Evolutionary conservation across 2,329 filamentous ascomycete species (phyloP).

Genomic region (Apiospora rasikravindrae): DNA sequence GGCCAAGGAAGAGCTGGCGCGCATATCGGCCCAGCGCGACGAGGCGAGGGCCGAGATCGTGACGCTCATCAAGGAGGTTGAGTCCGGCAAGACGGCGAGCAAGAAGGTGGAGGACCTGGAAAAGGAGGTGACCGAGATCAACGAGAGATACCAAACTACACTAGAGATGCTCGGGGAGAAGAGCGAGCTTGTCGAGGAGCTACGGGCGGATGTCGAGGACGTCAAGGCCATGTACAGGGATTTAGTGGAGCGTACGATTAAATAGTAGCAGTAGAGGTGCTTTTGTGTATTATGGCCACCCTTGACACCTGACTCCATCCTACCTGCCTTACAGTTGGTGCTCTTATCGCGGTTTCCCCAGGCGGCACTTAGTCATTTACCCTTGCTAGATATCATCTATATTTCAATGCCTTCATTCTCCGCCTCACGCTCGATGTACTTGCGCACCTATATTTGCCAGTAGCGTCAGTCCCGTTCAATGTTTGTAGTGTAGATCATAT

Average conservation of each 20-base stretch:
- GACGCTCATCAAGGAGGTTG: slow-evolving; percentile 82
- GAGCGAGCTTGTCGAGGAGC: slow-evolving; percentile 91
- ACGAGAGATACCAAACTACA: slow-evolving; percentile 84
- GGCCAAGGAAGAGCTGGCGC: slow-evolving; percentile 81
- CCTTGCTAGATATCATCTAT: slow-evolving; percentile 27
- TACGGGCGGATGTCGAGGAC: slow-evolving; percentile 86
- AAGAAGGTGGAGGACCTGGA: slow-evolving; percentile 69
- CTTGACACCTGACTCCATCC: neutral
- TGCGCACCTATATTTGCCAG: slow-evolving; percentile 63
- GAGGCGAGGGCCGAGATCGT: slow-evolving; percentile 94
- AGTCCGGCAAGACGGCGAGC: slow-evolving; percentile 68
- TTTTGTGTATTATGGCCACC: neutral
- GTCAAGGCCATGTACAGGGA: slow-evolving; percentile 97
- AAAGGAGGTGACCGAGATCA: slow-evolving; percentile 69
- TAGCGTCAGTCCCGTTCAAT: neutral
- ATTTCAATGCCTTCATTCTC: slow-evolving; percentile 83
- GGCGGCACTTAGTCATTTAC: neutral
- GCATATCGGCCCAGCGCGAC: slow-evolving; percentile 85
- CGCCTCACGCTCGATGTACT: slow-evolving; percentile 77
- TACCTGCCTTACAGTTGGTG: neutral
- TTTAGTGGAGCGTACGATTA: slow-evolving; percentile 83
- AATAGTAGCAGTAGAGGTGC: slow-evolving; percentile 6
- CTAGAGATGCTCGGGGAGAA: slow-evolving; percentile 96
- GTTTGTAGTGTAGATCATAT: neutral
- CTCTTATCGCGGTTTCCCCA: neutral